A percentile compares a stretch with the other conserved stretches of the same genome.
phyloP scores from a whole-genome alignment of 1,139 yeast genomes.

The Protomyces inouyei region DNA sequence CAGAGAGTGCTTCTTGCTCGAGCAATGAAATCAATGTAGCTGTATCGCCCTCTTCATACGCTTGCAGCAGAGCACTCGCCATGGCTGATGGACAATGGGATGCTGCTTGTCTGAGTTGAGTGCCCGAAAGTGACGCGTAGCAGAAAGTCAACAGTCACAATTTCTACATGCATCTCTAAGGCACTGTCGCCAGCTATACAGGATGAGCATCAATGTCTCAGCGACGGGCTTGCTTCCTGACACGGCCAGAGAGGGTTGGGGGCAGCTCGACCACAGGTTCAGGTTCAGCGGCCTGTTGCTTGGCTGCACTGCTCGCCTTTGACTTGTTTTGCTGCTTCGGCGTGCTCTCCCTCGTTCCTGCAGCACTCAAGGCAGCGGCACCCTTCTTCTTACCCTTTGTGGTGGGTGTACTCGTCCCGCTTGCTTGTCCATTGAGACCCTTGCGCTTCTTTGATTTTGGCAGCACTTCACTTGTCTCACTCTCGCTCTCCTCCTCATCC shows the following conservation, averaged over 20 bases:
- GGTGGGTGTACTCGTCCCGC: not conserved
- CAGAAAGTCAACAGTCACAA: not conserved
- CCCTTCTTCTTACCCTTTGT: not conserved
- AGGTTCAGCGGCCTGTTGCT: not conserved
- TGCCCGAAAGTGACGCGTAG: not conserved
- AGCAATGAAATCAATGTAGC: not conserved
- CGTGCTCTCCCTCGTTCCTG: not conserved
- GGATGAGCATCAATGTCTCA: not conserved
- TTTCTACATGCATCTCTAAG: not conserved
- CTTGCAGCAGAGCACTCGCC: conserved; percentile 23
- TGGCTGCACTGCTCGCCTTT: not conserved
- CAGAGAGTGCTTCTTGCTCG: conserved; percentile 4
- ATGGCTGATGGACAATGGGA: not conserved
- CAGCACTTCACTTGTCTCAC: conserved; percentile 9
- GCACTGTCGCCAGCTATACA: no score
- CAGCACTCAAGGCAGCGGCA: not conserved
- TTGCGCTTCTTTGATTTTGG: not conserved
- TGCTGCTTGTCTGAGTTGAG: no score
- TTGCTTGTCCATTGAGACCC: not conserved
- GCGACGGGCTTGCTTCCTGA: conserved; percentile 17
- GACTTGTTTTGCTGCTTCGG: not conserved
- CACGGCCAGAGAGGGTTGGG: conserved; percentile 18
- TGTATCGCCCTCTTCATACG: conserved; percentile 7
- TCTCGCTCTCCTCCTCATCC: conserved; percentile 9
- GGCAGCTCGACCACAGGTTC: not conserved